Evolutionary conservation across 2,329 filamentous ascomycete genomes (phyloP), one percentile per base, ranked within the genome.

Genomic region (Ophiostoma quercus): DNA sequence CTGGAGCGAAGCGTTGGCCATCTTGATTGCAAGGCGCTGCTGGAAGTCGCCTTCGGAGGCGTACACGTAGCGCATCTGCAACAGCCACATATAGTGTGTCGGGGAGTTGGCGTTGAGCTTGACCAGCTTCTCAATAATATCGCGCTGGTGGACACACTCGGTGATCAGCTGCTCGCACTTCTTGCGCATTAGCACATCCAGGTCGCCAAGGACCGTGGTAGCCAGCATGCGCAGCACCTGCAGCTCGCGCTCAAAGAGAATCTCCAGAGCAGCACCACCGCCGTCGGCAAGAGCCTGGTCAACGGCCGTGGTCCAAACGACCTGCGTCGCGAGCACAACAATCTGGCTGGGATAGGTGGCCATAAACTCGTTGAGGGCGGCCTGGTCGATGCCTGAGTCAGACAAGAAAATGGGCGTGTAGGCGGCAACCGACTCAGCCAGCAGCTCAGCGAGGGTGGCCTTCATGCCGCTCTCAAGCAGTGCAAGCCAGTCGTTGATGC

Each of bases 121-220:
- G 66, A 94, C 86, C 34, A 99, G 87, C 79, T 92, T 96, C 76
- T 94, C 90, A 73, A 98, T 95, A 22, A 90, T 87, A 79, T 99
- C 95, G 72, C 95, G 91, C 79, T 99, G 96, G 78, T 99, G 95
- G 16, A 99, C 95, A 77, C 95, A 98, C 78, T 99, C 96, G 0
- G 96, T 99, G 77, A 99, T 99, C 74, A 99, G 86, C 79, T 97
- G 94, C 79, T 99, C 95, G 79, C 94, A 99, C 82, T 97, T 97
- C 84, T 97, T 97, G 73, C 95, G 87, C 77, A 91, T 88, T 67
- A 97, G 91, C 7, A 92, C 83, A 74, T 94, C 91, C 29, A 99
- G 86, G 76, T 99, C 94, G 54, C 92, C 92, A 19, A 99, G 84
- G 14, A 99, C 95, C 2, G 92, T 94, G 54, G 91, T 86, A 25